Conservation (phyloP, 805 yeast genomes). For the Hermanozyma aechmeae region DNA sequence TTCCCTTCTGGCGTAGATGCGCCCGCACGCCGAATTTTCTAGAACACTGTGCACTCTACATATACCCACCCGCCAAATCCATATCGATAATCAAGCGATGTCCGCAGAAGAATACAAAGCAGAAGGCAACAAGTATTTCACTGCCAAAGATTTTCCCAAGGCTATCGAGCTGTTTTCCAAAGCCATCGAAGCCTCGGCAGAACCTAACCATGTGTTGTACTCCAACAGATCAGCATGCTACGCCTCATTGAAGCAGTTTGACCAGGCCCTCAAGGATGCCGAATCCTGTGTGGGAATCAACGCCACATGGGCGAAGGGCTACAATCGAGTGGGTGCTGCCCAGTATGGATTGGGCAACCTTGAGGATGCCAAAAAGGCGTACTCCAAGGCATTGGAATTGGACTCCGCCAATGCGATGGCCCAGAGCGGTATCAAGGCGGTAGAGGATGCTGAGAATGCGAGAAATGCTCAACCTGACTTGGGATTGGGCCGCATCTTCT, state of each 20-base stretch:
- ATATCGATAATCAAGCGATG: conserved; percentile 15
- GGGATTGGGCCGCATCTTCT: conserved; percentile 71
- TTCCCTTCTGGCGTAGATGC: too few relatives aligned
- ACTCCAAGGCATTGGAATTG: conserved; percentile 69
- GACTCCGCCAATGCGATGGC: conserved; percentile 85
- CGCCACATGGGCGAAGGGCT: conserved; percentile 91
- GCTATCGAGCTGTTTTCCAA: conserved; percentile 77
- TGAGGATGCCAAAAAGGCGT: conserved; percentile 63
- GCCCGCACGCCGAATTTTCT: conserved; percentile 12
- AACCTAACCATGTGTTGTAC: conserved; percentile 85
- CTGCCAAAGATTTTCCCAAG: conserved; percentile 70
- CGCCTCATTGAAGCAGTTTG: conserved; percentile 69
- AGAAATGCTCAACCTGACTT: conserved; percentile 54
- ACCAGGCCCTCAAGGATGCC: conserved; percentile 77
- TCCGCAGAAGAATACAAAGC: conserved; percentile 77
- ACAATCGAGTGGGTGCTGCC: conserved; percentile 90
- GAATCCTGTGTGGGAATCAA: conserved; percentile 72
- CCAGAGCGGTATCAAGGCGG: conserved; percentile 65
- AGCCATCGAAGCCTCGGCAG: conserved; percentile 75
- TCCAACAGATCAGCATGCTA: conserved; percentile 92
- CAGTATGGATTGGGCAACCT: conserved; percentile 75
- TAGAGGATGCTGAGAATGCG: conserved; percentile 48
- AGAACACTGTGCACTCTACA: conserved; percentile 5
- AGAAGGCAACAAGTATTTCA: conserved; percentile 88
- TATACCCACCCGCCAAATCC: conserved; percentile 1